phyloP scores from a whole-genome alignment of 495 filamentous ascomycete species.

The Penicillium psychrofluorescens region DNA sequence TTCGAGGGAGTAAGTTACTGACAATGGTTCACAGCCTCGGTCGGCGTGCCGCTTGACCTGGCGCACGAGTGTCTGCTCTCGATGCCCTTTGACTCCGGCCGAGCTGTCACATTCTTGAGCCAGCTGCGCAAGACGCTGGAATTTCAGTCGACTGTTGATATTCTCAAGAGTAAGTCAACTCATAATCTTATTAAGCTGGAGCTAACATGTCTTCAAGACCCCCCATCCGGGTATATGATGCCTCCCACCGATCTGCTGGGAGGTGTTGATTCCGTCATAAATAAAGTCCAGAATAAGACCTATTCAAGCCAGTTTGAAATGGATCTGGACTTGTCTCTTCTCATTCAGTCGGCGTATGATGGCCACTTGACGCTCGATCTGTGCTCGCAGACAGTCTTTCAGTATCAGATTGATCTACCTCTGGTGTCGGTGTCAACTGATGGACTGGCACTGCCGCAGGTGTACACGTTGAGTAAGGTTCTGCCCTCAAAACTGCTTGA shows the following conservation, averaged over 20 bases:
- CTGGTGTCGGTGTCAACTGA: slow-evolving; percentile 31
- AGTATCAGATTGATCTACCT: slow-evolving; percentile 11
- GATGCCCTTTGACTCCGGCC: slow-evolving; percentile 48
- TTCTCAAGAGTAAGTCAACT: slow-evolving; percentile 31
- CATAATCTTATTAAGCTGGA: not conserved
- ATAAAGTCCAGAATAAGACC: slow-evolving; percentile 22
- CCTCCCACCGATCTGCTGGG: slow-evolving; percentile 43
- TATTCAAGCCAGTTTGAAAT: slow-evolving; percentile 47
- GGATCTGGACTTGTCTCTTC: slow-evolving; percentile 31
- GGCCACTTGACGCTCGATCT: slow-evolving; percentile 33
- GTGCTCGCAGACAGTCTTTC: slow-evolving; percentile 23
- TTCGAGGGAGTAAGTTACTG: not conserved
- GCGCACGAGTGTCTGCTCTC: slow-evolving; percentile 47
- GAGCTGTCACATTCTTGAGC: slow-evolving; percentile 41
- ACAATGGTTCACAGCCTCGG: slow-evolving; percentile 10
- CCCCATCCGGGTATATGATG: slow-evolving; percentile 48
- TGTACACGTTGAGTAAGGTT: slow-evolving; percentile 21
- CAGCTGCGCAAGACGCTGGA: slow-evolving; percentile 51
- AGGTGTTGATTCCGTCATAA: slow-evolving; percentile 34
- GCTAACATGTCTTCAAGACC: slow-evolving; percentile 18
- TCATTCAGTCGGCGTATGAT: slow-evolving; percentile 40
- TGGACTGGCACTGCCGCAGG: slow-evolving; percentile 25
- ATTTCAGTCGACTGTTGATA: slow-evolving; percentile 49
- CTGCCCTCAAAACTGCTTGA: too few species aligned
- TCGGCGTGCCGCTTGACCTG: slow-evolving; percentile 15